Conservation (phyloP, 148 eudicot genomes). For the Vaccinium corymbosum region DNA sequence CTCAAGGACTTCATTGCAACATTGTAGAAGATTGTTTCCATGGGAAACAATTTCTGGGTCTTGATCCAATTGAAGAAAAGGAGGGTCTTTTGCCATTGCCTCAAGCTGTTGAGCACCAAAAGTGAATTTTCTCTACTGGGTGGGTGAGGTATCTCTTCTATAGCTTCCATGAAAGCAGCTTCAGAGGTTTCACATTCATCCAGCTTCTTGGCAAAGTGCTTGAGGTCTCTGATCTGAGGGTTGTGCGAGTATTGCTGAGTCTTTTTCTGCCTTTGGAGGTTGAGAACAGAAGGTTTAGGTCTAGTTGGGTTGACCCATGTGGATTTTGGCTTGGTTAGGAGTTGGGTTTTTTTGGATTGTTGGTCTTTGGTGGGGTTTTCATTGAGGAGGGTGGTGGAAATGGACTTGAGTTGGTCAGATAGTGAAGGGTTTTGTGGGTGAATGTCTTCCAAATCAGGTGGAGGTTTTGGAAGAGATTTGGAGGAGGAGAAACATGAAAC, state of each 20-base stretch:
- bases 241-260: constrained; percentile 41
- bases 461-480: constrained; percentile 37
- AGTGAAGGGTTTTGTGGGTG: constrained; percentile 57
- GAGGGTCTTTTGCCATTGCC: constrained; percentile 70
- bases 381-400: constrained; percentile 51
- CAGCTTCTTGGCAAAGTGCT: constrained; percentile 57
- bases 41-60: constrained; percentile 60
- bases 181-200: constrained; percentile 49
- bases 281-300: constrained; percentile 63
- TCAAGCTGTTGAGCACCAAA: constrained; percentile 66
- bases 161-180: constrained; percentile 39
- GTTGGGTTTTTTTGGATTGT: constrained; percentile 30
- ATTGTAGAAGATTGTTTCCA: constrained; percentile 89
- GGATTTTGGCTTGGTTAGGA: constrained; percentile 65
- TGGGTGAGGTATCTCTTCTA: constrained; percentile 56
- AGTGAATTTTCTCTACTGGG: constrained; percentile 65
- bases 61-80: constrained; percentile 86
- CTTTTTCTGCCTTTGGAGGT: constrained; percentile 66
- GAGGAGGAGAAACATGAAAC: constrained; percentile 41
- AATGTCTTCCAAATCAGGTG: constrained; percentile 29
- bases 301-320: constrained; percentile 87
- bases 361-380: constrained; percentile 23
- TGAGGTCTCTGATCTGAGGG: constrained; percentile 75
- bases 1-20: constrained; percentile 91
- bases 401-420: constrained; percentile 69